A percentile compares a stretch with the other conserved stretches of the same genome.
These are phyloP conservation scores for Globisporangium spinosum DNA, from an alignment of 352 stramenopile species.

Conservation along the genomic window DNA sequence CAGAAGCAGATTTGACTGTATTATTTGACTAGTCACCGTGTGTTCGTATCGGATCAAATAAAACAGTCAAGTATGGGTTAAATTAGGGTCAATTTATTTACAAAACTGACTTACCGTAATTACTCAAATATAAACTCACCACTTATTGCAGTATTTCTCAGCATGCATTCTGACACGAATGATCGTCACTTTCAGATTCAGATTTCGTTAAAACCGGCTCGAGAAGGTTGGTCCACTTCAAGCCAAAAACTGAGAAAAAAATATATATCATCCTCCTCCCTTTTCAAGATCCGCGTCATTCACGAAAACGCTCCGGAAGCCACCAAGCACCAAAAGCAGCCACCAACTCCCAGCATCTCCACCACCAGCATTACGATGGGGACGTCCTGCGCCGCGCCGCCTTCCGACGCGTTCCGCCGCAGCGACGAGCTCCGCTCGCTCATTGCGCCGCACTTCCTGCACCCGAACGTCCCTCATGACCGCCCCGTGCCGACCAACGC, in stretches of 20 bases:
- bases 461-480: slow-evolving; percentile 17
- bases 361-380: slow-evolving; percentile 12
- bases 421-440: slow-evolving; percentile 49
- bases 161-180: no score
- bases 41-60: no score
- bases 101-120: no score
- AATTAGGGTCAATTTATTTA: no score
- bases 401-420: slow-evolving; percentile 37
- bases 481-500: slow-evolving; percentile 70
- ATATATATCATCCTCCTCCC: not conserved
- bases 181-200: no score
- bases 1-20: no score
- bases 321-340: not conserved
- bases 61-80: no score
- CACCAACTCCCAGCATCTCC: not conserved
- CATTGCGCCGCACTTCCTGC: slow-evolving; percentile 46
- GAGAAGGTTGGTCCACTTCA: no score
- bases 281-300: not conserved
- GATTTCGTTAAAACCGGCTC: no score
- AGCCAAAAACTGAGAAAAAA: not conserved
- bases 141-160: no score
- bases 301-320: not conserved
- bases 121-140: no score
- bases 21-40: no score
- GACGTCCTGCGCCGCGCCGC: slow-evolving; percentile 22